Base-by-base conservation (phyloP, 2,329 filamentous ascomycete genomes). In the Xylaria polymorpha region DNA sequence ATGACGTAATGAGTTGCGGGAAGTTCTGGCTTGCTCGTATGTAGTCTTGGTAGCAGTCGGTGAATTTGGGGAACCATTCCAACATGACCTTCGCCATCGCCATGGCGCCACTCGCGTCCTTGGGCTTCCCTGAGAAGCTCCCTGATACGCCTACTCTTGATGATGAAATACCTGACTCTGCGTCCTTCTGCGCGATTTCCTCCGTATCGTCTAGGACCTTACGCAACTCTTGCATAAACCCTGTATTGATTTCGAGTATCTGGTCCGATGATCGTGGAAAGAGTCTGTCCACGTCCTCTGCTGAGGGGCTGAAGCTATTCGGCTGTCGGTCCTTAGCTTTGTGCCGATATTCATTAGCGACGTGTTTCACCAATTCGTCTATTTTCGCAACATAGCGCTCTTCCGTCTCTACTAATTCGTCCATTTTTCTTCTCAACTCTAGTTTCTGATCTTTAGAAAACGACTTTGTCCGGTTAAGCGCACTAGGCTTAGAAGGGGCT, bases 11-110 rank as follows among this genome's bases (percentile, higher is more conserved):
- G 18, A 95, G 86, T 64, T 92, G 90, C 0, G 94, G 92, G 74
- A 98, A 97, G 68, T 94, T 89, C 72, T 94, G 92, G 79, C 97
- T 97, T 12, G 94, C 91, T 74, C 91, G 91, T 80, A 99, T 96
- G 79, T 98, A 99, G 72, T 97, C 91, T 73, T 94, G 91, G 79
- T 99, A 99, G 76, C 93, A 94, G 67, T 94, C 90, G 32, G 93
- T 92, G 77, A 99, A 98, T 73, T 91, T 91, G 7, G 96, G 96
- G 73, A 99, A 96, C 93, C 94, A 97, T 73, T 97, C 92, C 4
- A 96, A 83, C 69, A 98, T 90, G 58, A 94, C 85, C 74, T 91
- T 93, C 50, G 94, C 93, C 78, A 98, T 91, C 48, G 90, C 87
- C 46, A 92, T 82, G 18, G 93, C 89, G 60, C 95, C 95, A 73